phyloP scores from a whole-genome alignment of 495 filamentous ascomycete genomes.

The Talaromyces nanjingensis region DNA sequence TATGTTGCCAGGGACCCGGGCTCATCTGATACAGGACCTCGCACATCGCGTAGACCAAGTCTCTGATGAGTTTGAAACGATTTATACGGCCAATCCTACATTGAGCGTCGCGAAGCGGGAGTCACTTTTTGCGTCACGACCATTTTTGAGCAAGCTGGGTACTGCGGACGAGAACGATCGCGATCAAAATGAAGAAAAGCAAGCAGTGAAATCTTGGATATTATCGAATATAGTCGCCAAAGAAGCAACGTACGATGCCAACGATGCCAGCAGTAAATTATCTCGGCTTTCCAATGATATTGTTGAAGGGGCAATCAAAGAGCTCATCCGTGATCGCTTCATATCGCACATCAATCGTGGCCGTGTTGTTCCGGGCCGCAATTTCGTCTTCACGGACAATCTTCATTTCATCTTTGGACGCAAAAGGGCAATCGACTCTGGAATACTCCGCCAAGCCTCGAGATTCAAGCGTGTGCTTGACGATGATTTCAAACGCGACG shows the following conservation, averaged over 20 bases:
- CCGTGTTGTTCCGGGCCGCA: conserved; percentile 43
- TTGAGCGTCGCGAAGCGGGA: conserved; percentile 28
- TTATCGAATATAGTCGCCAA: conserved; percentile 51
- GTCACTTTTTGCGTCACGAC: conserved; percentile 25
- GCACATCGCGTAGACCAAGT: conserved; percentile 38
- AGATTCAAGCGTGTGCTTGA: conserved; percentile 56
- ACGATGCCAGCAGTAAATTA: conserved; percentile 38
- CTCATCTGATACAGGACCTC: conserved; percentile 43
- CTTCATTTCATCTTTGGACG: conserved; percentile 44
- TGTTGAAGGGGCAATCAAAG: conserved; percentile 48
- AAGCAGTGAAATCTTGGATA: conserved; percentile 53
- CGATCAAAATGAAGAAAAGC: conserved; percentile 14
- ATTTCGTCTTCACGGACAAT: conserved; percentile 52
- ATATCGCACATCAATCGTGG: conserved; percentile 50
- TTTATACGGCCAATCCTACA: conserved; percentile 30
- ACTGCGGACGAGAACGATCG: conserved; percentile 13
- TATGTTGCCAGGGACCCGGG: conserved; percentile 44
- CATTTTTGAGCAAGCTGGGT: conserved; percentile 24
- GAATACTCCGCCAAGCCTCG: conserved; percentile 44
- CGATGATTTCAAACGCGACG: conserved; percentile 35
- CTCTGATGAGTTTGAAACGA: conserved; percentile 24
- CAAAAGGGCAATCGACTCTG: conserved; percentile 35
- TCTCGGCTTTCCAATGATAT: conserved; percentile 33
- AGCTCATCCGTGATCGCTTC: conserved; percentile 52
- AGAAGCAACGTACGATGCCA: conserved; percentile 37